A percentile compares a stretch with the other conserved stretches of the same genome.
Conservation (phyloP, 2,329 filamentous ascomycete species). For the Arthrinium phaeospermum region DNA sequence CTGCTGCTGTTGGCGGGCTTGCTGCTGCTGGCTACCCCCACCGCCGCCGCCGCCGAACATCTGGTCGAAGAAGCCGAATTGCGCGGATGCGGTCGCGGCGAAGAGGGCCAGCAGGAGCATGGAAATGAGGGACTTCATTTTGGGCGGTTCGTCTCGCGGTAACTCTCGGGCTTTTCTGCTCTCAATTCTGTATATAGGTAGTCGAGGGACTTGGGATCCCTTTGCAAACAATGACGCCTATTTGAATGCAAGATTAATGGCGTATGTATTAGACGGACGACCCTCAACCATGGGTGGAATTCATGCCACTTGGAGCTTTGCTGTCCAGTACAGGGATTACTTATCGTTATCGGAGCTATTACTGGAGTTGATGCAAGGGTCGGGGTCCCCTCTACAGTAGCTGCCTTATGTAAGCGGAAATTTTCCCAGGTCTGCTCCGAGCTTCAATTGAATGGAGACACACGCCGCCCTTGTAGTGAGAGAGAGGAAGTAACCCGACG, state of each 20-base stretch:
- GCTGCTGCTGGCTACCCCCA: slow-evolving; percentile 46
- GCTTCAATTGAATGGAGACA: slow-evolving; percentile 19
- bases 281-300: neutral
- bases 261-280: neutral
- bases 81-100: slow-evolving; percentile 66
- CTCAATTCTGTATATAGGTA: neutral
- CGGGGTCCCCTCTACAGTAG: neutral
- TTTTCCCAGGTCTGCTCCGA: slow-evolving; percentile 24
- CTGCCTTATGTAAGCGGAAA: slow-evolving; percentile 26
- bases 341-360: slow-evolving; percentile 33
- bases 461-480: neutral
- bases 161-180: neutral
- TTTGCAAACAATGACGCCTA: neutral
- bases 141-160: slow-evolving; percentile 22
- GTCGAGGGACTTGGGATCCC: neutral
- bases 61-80: slow-evolving; percentile 98
- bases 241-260: neutral
- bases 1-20: slow-evolving; percentile 63
- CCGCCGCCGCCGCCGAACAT: slow-evolving; percentile 75
- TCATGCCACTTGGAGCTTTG: slow-evolving; percentile 21
- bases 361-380: slow-evolving; percentile 15
- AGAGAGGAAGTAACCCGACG: slow-evolving; percentile 9
- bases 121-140: slow-evolving; percentile 40
- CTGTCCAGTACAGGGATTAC: slow-evolving; percentile 32
- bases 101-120: slow-evolving; percentile 64